These are phyloP conservation scores for Arxiozyma slooffiae DNA, from an alignment of 1,139 yeast genomes.

Conservation along the genomic window DNA sequence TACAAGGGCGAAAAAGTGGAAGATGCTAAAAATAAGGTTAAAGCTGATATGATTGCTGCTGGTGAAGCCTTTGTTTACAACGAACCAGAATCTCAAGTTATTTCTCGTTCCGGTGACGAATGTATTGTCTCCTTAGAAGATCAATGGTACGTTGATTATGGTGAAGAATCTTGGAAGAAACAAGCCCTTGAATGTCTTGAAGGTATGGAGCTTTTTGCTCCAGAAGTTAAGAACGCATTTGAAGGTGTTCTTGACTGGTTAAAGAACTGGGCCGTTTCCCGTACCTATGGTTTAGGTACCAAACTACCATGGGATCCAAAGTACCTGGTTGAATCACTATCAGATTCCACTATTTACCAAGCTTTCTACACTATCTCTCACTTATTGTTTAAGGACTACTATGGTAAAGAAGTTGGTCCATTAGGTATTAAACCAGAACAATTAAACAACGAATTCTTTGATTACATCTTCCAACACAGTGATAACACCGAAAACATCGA, in stretches of 20 bases:
- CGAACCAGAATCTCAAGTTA: constrained; percentile 86
- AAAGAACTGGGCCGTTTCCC: constrained; percentile 96
- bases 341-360: constrained; percentile 95
- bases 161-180: constrained; percentile 88
- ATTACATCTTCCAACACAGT: constrained; percentile 71
- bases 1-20: constrained; percentile 88
- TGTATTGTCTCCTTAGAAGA: constrained; percentile 96
- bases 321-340: constrained; percentile 85
- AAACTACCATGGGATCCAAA: constrained; percentile 95
- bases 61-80: constrained; percentile 82
- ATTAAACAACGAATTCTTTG: constrained; percentile 90
- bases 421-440: constrained; percentile 70
- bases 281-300: constrained; percentile 95
- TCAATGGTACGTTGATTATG: constrained; percentile 97
- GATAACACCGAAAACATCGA: constrained; percentile 44
- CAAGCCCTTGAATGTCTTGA: constrained; percentile 74
- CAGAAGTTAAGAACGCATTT: constrained; percentile 85
- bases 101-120: constrained; percentile 93
- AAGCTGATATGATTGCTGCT: constrained; percentile 64
- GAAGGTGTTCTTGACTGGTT: constrained; percentile 95
- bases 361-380: constrained; percentile 89
- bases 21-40: constrained; percentile 79
- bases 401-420: constrained; percentile 68
- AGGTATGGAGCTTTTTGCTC: constrained; percentile 66
- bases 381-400: constrained; percentile 75